Percentiles rank a stretch among this genome's conserved stretches.
Evolutionary conservation across 495 filamentous ascomycete species (phyloP).

Genomic region (Xylaria bambusicola): DNA sequence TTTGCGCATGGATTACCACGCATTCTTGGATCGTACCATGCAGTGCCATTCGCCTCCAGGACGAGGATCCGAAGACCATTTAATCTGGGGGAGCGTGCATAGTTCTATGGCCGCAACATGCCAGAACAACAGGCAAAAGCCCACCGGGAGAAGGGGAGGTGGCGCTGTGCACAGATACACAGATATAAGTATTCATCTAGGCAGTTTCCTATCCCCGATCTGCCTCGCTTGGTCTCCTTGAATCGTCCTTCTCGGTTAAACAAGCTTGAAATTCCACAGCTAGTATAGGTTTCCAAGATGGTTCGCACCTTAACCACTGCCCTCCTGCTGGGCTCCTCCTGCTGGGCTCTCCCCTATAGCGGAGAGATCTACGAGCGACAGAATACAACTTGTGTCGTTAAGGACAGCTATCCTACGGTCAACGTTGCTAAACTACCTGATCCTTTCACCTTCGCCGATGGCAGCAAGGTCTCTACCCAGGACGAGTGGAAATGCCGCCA

Average conservation of each 20-base stretch:
- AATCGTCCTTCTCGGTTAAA: constrained; percentile 12
- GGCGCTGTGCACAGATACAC: constrained; percentile 1
- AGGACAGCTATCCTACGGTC: constrained; percentile 30
- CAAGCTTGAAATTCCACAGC: constrained; percentile 15
- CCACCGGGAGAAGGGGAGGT: constrained; percentile 6
- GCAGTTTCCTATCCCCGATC: not conserved
- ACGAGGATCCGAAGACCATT: not conserved
- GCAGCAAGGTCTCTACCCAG: constrained; percentile 46
- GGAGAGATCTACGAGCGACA: constrained; percentile 48
- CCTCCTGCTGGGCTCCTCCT: constrained; percentile 43
- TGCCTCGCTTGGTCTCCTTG: constrained; percentile 4
- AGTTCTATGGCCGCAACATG: not conserved
- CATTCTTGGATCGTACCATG: not conserved
- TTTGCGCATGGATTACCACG: constrained; percentile 12
- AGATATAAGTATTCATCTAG: constrained; percentile 8
- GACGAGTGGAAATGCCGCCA: constrained; percentile 53
- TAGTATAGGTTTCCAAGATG: constrained; percentile 32
- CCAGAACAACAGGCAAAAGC: constrained; percentile 8
- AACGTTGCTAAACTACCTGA: constrained; percentile 50
- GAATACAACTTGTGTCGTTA: constrained; percentile 32
- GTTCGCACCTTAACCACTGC: constrained; percentile 43
- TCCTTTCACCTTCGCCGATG: constrained; percentile 52
- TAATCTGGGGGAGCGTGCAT: constrained; percentile 4
- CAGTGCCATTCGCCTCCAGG: not conserved
- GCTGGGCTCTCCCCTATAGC: constrained; percentile 42